Evolutionary conservation across 768 basidiomycete genomes (phyloP).

Genomic region (Mycena rosella): DNA sequence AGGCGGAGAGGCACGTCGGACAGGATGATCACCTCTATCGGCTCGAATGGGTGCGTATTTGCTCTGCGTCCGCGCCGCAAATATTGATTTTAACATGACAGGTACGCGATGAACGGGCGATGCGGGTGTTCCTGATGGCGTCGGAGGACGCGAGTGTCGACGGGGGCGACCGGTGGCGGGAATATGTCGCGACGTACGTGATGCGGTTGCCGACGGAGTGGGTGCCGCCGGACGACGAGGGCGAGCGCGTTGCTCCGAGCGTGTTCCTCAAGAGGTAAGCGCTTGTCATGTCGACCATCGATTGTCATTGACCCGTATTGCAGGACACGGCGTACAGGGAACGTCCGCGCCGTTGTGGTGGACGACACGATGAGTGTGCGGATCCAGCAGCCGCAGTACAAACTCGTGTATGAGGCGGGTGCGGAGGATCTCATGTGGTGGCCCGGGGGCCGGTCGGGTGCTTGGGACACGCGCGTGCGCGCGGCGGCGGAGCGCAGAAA

Average conservation of each 20-base stretch:
- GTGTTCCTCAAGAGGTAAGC: conserved; percentile 74
- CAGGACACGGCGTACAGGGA: conserved; percentile 56
- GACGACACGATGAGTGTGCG: conserved; percentile 63
- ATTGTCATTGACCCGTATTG: conserved; percentile 57
- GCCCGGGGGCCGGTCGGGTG: conserved; percentile 44
- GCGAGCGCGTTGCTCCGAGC: conserved; percentile 47
- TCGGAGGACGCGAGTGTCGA: conserved; percentile 75
- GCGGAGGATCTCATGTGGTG: conserved; percentile 70
- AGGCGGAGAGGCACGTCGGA: conserved; percentile 81
- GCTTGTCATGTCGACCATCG: conserved; percentile 37
- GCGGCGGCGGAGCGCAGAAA: conserved; percentile 48
- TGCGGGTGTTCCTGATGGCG: conserved; percentile 73
- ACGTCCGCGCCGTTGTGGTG: conserved; percentile 54
- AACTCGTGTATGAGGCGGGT: conserved; percentile 75
- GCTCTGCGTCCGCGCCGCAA: conserved; percentile 10
- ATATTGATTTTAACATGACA: conserved; percentile 46
- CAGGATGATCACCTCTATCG: conserved; percentile 84
- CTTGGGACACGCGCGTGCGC: conserved; percentile 37
- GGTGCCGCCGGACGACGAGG: conserved; percentile 58
- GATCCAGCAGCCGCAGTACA: conserved; percentile 72
- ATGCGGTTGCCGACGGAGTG: conserved; percentile 81
- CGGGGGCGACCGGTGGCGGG: conserved; percentile 77
- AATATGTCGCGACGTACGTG: conserved; percentile 81
- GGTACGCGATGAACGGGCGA: conserved; percentile 66
- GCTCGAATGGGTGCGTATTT: conserved; percentile 78